Percentiles rank a stretch among this genome's conserved stretches.
These are phyloP conservation scores for Salvia splendens DNA, from an alignment of 257 asterid genomes.

Conservation along the genomic window DNA sequence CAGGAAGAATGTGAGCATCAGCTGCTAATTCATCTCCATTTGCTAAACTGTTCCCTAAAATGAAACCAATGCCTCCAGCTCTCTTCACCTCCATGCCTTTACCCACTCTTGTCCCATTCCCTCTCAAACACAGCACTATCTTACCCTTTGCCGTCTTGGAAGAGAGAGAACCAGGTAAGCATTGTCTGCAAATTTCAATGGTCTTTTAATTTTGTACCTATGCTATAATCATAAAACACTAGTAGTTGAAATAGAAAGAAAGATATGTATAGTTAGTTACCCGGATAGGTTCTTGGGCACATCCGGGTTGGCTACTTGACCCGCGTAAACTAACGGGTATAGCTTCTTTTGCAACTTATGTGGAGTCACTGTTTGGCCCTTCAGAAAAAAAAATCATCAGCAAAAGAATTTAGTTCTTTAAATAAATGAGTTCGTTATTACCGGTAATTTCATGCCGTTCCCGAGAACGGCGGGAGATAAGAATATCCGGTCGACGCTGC, in stretches of 20 bases:
- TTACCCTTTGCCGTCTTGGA: conserved; percentile 69
- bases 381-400: conserved; percentile 20
- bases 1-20: conserved; percentile 60
- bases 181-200: conserved; percentile 51
- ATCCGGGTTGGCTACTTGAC: conserved; percentile 47
- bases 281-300: conserved; percentile 52
- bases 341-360: conserved; percentile 49
- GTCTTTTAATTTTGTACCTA: too few species aligned
- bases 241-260: too few species aligned
- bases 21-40: conserved; percentile 47
- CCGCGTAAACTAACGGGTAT: conserved; percentile 73
- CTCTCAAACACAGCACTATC: conserved; percentile 75
- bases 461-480: conserved; percentile 59
- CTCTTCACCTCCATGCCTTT: conserved; percentile 85
- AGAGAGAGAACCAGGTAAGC: conserved; percentile 77
- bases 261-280: conserved; percentile 28
- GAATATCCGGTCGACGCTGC: conserved; percentile 73
- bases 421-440: conserved; percentile 19
- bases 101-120: conserved; percentile 72
- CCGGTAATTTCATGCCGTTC: conserved; percentile 57
- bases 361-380: conserved; percentile 85
- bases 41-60: conserved; percentile 60
- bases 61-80: conserved; percentile 79
- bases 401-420: background rate
- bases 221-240: too few species aligned